Evolutionary conservation across 768 basidiomycete species (phyloP).

Genomic region (Termitomyces sp.): DNA sequence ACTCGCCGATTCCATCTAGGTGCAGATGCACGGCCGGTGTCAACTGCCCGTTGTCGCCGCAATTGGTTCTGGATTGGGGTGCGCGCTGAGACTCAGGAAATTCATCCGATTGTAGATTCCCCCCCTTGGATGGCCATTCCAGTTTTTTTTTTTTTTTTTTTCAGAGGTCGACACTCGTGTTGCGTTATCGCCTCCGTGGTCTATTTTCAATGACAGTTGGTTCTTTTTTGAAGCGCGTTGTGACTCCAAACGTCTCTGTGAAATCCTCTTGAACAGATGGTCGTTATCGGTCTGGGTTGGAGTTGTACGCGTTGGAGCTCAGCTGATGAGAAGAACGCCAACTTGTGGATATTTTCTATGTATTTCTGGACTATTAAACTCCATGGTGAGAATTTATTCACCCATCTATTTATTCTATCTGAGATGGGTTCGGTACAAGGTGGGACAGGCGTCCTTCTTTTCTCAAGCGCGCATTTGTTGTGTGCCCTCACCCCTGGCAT

Average conservation of each 20-base stretch:
- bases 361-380: neutral
- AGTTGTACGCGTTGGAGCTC: neutral
- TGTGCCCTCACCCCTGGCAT: neutral
- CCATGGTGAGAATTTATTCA: neutral
- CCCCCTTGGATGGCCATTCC: neutral
- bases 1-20: neutral
- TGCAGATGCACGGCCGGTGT: neutral
- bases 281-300: no score
- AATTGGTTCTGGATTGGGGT: neutral
- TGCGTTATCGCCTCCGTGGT: neutral
- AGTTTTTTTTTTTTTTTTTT: no score
- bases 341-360: neutral
- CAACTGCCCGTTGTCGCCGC: neutral
- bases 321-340: neutral
- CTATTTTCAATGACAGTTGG: neutral
- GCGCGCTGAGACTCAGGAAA: neutral
- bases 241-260: neutral
- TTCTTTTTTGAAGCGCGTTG: neutral
- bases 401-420: neutral
- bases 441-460: neutral
- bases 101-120: no score
- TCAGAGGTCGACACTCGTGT: neutral
- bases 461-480: neutral
- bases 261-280: no score
- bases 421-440: neutral